Evolutionary conservation across 78 protist species (phyloP).

Genomic region (Dictyostelium capitatum): DNA sequence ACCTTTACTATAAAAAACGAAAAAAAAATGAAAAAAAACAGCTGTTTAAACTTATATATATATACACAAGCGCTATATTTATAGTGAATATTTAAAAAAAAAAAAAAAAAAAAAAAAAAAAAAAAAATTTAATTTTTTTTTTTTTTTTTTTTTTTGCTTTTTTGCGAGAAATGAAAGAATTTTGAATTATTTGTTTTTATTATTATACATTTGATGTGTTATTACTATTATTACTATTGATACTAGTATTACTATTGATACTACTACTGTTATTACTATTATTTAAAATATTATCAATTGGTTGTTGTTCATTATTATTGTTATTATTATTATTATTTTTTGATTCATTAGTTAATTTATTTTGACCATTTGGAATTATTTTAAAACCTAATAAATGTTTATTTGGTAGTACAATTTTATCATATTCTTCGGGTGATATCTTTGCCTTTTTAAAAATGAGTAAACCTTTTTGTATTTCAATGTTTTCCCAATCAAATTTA

Average conservation of each 20-base stretch:
- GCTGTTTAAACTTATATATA: background rate
- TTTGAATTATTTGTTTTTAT: background rate
- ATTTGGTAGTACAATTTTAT: background rate
- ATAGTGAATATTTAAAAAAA: background rate
- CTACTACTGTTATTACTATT: background rate
- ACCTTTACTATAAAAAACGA: background rate
- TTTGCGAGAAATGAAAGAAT: background rate
- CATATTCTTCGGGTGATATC: slow-evolving; percentile 31
- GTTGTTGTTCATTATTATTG: background rate
- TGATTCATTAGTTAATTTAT: background rate
- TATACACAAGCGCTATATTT: background rate
- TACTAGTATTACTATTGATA: background rate
- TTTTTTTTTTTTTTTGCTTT: background rate
- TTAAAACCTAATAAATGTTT: slow-evolving; percentile 53
- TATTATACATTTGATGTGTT: background rate
- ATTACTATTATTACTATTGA: background rate
- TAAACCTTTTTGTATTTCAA: no score
- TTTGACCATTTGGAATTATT: background rate
- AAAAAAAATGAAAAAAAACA: background rate
- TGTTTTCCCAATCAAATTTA: slow-evolving; percentile 51
- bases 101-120: slow-evolving; percentile 11
- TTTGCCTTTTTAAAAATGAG: slow-evolving; percentile 51
- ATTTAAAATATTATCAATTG: background rate
- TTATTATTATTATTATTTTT: slow-evolving; percentile 22
- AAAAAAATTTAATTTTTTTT: background rate